These are phyloP conservation scores for Paracoccidioides brasiliensis DNA, from an alignment of 2,329 filamentous ascomycete genomes.

Conservation along the genomic window DNA sequence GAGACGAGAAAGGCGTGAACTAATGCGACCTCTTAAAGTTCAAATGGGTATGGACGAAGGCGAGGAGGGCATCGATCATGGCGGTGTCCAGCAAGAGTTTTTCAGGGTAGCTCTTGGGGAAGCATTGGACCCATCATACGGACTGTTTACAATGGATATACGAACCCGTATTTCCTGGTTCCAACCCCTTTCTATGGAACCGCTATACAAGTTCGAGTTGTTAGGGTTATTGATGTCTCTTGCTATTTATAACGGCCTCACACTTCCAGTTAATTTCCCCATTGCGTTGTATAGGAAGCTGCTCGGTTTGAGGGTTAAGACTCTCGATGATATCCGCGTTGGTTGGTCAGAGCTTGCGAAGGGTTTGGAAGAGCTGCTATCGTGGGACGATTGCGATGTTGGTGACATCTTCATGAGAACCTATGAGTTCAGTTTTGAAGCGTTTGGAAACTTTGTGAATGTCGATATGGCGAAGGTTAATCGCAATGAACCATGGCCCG, in stretches of 20 bases:
- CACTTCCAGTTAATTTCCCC: slow-evolving; percentile 80
- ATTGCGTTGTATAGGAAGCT: slow-evolving; percentile 71
- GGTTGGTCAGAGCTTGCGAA: slow-evolving; percentile 75
- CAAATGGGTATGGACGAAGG: slow-evolving; percentile 68
- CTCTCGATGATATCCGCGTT: slow-evolving; percentile 65
- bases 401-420: slow-evolving; percentile 72
- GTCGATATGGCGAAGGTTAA: slow-evolving; percentile 40
- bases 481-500: slow-evolving; percentile 26
- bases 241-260: slow-evolving; percentile 85
- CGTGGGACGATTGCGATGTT: slow-evolving; percentile 70
- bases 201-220: slow-evolving; percentile 80
- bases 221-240: slow-evolving; percentile 78
- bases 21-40: slow-evolving; percentile 77
- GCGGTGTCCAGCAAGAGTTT: slow-evolving; percentile 93
- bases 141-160: slow-evolving; percentile 62
- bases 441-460: slow-evolving; percentile 40
- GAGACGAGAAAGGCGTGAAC: slow-evolving; percentile 67
- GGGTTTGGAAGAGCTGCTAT: slow-evolving; percentile 57
- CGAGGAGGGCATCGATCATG: slow-evolving; percentile 84
- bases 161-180: slow-evolving; percentile 79
- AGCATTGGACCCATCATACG: slow-evolving; percentile 63
- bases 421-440: slow-evolving; percentile 68
- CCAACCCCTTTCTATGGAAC: slow-evolving; percentile 64
- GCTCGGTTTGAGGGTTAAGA: slow-evolving; percentile 53
- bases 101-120: slow-evolving; percentile 74